These are phyloP conservation scores for Gossypium anomalum DNA, from an alignment of 345 rosid genomes.

Conservation along the genomic window DNA sequence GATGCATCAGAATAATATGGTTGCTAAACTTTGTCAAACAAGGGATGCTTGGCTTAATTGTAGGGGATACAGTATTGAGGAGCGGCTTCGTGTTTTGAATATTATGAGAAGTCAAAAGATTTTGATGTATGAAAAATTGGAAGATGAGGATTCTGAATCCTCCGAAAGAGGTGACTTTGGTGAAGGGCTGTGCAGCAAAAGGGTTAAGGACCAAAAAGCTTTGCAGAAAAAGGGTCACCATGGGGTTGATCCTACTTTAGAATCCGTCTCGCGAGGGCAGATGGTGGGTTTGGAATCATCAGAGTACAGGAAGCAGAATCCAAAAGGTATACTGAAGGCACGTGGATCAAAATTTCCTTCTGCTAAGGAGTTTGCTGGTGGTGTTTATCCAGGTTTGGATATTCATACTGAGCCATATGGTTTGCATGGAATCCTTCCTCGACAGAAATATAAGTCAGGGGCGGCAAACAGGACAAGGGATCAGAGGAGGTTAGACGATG, in stretches of 20 bases:
- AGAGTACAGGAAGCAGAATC: constrained; percentile 56
- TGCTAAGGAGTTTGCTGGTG: constrained; percentile 41
- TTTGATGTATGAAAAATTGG: constrained; percentile 68
- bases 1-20: constrained; percentile 80
- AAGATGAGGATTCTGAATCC: constrained; percentile 57
- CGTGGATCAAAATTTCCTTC: constrained; percentile 44
- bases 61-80: constrained; percentile 77
- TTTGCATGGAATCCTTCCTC: constrained; percentile 35
- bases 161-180: constrained; percentile 55
- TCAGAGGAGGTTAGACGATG: constrained; percentile 40
- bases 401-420: constrained; percentile 42
- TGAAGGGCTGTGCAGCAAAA: constrained; percentile 57
- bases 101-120: constrained; percentile 80
- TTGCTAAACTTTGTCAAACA: constrained; percentile 69
- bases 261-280: constrained; percentile 43
- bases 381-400: constrained; percentile 39
- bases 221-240: constrained; percentile 37
- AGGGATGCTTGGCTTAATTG: constrained; percentile 88
- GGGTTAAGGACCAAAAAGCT: constrained; percentile 50
- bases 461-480: constrained; percentile 42
- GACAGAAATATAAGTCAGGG: constrained; percentile 48
- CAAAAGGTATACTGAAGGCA: constrained; percentile 52
- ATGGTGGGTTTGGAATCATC: constrained; percentile 31
- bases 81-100: constrained; percentile 87
- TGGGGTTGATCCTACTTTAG: constrained; percentile 39